These are phyloP conservation scores for Eleusine coracana DNA, from an alignment of 176 grass and related monocot species.

Conservation along the genomic window DNA sequence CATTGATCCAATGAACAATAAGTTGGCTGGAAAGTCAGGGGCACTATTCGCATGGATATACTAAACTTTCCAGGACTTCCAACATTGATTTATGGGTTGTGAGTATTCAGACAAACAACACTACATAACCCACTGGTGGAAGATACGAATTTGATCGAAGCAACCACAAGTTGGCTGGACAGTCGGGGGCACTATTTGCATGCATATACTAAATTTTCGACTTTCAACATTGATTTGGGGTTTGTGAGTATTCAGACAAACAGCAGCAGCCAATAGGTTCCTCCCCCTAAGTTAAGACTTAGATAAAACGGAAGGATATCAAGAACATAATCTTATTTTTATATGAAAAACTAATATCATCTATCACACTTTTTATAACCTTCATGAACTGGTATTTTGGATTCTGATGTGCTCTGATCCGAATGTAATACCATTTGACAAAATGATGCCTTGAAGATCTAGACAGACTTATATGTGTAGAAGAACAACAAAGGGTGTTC, in stretches of 20 bases:
- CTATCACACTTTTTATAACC: not conserved
- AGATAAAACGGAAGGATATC: not conserved
- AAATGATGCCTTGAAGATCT: not conserved
- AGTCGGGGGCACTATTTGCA: not conserved
- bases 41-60: not conserved
- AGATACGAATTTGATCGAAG: not conserved
- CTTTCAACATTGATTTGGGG: not conserved
- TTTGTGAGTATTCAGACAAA: conserved; percentile 4
- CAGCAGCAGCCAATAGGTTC: not conserved
- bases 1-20: not conserved
- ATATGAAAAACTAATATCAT: not conserved
- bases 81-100: not conserved
- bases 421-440: not conserved
- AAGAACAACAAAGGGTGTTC: not conserved
- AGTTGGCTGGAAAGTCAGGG: not conserved
- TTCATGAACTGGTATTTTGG: not conserved
- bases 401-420: not conserved
- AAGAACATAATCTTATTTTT: conserved; percentile 4
- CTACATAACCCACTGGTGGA: not conserved
- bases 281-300: not conserved
- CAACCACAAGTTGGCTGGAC: not conserved
- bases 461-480: not conserved
- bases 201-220: not conserved
- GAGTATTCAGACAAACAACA: conserved; percentile 6
- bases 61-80: not conserved